Percentiles rank a stretch among this genome's conserved stretches.
phyloP scores from a whole-genome alignment of 768 basidiomycete genomes.

The Cubamyces sp. region DNA sequence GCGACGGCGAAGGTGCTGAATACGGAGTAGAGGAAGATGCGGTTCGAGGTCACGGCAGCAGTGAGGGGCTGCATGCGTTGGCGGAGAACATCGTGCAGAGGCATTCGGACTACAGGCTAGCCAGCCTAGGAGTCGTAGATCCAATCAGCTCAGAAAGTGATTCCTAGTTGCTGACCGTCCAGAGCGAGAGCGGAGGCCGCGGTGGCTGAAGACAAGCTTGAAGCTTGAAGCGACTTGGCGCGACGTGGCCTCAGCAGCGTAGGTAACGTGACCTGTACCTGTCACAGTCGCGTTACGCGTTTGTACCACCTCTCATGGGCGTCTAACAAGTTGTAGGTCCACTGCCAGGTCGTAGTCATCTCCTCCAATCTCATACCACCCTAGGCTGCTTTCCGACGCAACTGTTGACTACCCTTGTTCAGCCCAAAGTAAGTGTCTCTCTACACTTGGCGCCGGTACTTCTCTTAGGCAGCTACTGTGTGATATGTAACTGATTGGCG shows the following conservation, averaged over 20 bases:
- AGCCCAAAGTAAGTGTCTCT: too few species aligned
- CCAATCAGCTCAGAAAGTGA: neutral
- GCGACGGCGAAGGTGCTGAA: constrained; percentile 71
- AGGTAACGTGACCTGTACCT: neutral
- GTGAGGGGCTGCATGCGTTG: constrained; percentile 55
- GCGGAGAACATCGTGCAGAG: constrained; percentile 52
- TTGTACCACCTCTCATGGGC: neutral
- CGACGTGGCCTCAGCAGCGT: constrained; percentile 21
- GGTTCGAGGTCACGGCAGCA: constrained; percentile 58
- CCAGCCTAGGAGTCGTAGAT: too few species aligned
- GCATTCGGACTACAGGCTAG: constrained; percentile 40
- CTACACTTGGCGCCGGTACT: too few species aligned
- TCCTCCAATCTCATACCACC: neutral
- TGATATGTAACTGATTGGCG: neutral
- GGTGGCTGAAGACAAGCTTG: constrained; percentile 2
- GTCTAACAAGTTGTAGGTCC: constrained; percentile 17
- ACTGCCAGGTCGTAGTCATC: neutral
- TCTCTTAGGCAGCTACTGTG: neutral
- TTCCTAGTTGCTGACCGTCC: neutral
- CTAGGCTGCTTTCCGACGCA: neutral
- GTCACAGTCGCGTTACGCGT: constrained; percentile 2
- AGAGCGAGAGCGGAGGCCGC: neutral
- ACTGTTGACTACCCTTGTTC: too few species aligned
- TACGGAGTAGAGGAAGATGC: constrained; percentile 69
- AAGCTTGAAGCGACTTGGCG: neutral